phyloP scores from a whole-genome alignment of 306 rosid species.

The Glycine latifolia region DNA sequence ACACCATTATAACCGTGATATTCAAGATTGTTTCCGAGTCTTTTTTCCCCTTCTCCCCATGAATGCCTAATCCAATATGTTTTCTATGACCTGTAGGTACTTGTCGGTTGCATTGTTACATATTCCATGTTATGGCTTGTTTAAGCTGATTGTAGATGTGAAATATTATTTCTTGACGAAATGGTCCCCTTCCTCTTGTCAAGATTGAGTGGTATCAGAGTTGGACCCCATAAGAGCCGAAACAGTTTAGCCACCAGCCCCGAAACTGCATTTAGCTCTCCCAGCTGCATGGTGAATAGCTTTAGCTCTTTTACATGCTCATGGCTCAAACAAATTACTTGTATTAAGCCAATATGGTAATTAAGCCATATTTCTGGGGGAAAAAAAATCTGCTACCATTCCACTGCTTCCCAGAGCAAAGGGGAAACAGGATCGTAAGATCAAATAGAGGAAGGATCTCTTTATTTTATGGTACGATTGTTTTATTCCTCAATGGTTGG shows the following conservation, averaged over 20 bases:
- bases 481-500: constrained; percentile 15
- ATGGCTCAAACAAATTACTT: constrained; percentile 21
- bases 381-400: constrained; percentile 1
- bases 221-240: constrained; percentile 12
- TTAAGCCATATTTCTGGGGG: not conserved
- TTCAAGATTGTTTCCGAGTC: not conserved
- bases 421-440: not conserved
- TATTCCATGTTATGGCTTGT: constrained; percentile 59
- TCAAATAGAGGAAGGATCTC: not conserved
- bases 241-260: not conserved
- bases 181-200: constrained; percentile 55
- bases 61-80: constrained; percentile 27
- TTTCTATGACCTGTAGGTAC: constrained; percentile 48
- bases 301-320: constrained; percentile 15
- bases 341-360: constrained; percentile 1
- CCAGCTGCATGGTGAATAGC: constrained; percentile 5
- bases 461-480: not conserved
- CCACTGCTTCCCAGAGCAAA: constrained; percentile 22
- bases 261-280: constrained; percentile 30
- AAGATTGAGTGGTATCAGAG: constrained; percentile 18
- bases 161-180: constrained; percentile 50
- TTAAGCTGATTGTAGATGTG: constrained; percentile 49
- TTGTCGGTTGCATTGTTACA: constrained; percentile 54
- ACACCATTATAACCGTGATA: too few species aligned
- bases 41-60: not conserved